A percentile compares a stretch with the other conserved stretches of the same genome.
These are phyloP conservation scores for Hirschioporus abietinus DNA, from an alignment of 768 basidiomycete genomes.

Conservation along the genomic window DNA sequence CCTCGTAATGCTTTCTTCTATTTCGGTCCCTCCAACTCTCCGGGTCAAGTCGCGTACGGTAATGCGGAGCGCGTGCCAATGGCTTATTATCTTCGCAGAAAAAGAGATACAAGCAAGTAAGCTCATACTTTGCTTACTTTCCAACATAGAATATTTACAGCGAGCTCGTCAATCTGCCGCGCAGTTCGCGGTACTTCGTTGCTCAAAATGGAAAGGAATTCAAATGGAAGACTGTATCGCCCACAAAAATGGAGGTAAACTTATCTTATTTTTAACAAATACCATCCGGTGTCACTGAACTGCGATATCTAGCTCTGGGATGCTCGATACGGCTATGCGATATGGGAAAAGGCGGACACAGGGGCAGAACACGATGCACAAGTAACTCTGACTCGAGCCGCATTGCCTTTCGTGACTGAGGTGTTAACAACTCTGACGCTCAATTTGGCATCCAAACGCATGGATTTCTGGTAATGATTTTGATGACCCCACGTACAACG, in stretches of 20 bases:
- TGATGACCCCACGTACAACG: background rate
- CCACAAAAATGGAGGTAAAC: conserved; percentile 65
- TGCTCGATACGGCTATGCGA: conserved; percentile 48
- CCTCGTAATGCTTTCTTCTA: conserved; percentile 74
- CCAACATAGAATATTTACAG: background rate
- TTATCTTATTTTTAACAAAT: background rate
- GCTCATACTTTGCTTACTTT: conserved; percentile 22
- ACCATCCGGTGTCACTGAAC: conserved; percentile 8
- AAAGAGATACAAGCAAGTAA: conserved; percentile 57
- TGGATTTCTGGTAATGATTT: conserved; percentile 42
- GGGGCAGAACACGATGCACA: conserved; percentile 54
- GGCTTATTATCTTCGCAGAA: conserved; percentile 51
- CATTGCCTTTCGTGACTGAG: conserved; percentile 65
- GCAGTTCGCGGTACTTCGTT: conserved; percentile 70
- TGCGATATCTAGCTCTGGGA: conserved; percentile 21
- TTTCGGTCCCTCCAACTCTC: conserved; percentile 57
- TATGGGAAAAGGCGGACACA: conserved; percentile 61
- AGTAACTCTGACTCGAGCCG: conserved; percentile 52
- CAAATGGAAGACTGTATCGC: conserved; percentile 62
- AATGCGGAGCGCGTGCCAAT: conserved; percentile 52
- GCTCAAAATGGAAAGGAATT: conserved; percentile 63
- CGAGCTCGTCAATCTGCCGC: conserved; percentile 5
- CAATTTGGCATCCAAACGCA: conserved; percentile 60
- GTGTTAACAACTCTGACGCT: conserved; percentile 70
- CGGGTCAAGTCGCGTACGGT: conserved; percentile 67